phyloP scores from a whole-genome alignment of 2,329 filamentous ascomycete species.

The Fusarium transvaalense region DNA sequence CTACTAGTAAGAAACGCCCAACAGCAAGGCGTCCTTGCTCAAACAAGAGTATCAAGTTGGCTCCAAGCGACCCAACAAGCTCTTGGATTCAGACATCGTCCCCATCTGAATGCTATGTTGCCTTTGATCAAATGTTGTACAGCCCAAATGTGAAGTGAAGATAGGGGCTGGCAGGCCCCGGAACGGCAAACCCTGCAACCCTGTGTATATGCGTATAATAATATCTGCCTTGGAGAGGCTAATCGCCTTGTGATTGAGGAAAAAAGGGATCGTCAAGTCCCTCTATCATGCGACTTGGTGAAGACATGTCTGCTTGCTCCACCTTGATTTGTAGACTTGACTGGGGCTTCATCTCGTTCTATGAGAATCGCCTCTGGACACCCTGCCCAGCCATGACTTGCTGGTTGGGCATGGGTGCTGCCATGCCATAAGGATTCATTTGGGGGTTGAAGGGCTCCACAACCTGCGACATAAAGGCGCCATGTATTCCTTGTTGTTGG shows the following conservation, averaged over 20 bases:
- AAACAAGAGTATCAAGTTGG: constrained; percentile 33
- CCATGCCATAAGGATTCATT: constrained; percentile 72
- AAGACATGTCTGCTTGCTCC: constrained; percentile 21
- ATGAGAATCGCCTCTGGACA: constrained; percentile 69
- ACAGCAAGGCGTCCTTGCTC: constrained; percentile 18
- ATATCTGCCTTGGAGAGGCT: constrained; percentile 24
- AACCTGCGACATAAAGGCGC: constrained; percentile 67
- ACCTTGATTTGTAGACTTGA: constrained; percentile 11
- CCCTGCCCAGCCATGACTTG: constrained; percentile 68
- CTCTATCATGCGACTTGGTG: constrained; percentile 17
- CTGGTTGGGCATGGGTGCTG: constrained; percentile 63
- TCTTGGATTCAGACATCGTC: constrained; percentile 38
- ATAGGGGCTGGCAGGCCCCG: constrained; percentile 32
- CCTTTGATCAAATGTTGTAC: constrained; percentile 50
- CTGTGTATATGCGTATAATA: constrained; percentile 45
- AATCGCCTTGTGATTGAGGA: constrained; percentile 29
- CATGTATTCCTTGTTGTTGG: constrained; percentile 78
- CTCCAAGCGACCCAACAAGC: constrained; percentile 28
- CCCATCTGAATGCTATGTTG: constrained; percentile 38
- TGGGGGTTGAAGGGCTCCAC: constrained; percentile 68
- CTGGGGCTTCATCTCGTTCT: constrained; percentile 49
- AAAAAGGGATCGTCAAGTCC: constrained; percentile 43
- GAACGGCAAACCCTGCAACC: constrained; percentile 27
- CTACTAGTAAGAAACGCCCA: constrained; percentile 25
- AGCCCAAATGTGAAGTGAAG: constrained; percentile 44